phyloP scores from a whole-genome alignment of 768 basidiomycete species.

The Dacryopinax primogenitus region DNA sequence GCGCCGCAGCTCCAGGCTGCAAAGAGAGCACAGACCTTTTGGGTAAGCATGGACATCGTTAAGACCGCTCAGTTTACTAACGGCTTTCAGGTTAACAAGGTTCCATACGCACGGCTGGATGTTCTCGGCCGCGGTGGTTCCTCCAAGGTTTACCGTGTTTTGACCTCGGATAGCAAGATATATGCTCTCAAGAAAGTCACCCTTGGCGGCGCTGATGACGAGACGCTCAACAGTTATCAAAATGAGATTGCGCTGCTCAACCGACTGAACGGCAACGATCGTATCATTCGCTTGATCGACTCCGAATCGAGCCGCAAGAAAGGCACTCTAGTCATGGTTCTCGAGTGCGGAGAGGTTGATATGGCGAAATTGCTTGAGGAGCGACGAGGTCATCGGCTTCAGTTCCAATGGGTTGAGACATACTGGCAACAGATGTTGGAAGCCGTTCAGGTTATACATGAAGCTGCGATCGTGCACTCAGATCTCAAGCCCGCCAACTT shows the following conservation, averaged over 20 bases:
- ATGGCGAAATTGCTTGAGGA: conserved; percentile 71
- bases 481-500: conserved; percentile 99
- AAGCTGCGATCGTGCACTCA: conserved; percentile 97
- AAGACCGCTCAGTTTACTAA: background rate
- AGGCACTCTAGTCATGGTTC: conserved; percentile 66
- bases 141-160: conserved; percentile 87
- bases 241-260: conserved; percentile 91
- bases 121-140: conserved; percentile 88
- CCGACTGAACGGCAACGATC: conserved; percentile 82
- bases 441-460: conserved; percentile 96
- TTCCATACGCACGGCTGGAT: conserved; percentile 69
- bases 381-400: conserved; percentile 68
- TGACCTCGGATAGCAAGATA: conserved; percentile 61
- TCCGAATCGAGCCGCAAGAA: conserved; percentile 76
- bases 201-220: conserved; percentile 75
- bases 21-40: background rate
- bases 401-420: conserved; percentile 88
- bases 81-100: conserved; percentile 52
- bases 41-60: too few species aligned
- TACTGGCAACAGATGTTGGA: conserved; percentile 99
- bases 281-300: conserved; percentile 85
- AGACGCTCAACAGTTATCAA: conserved; percentile 84
- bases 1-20: background rate
- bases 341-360: conserved; percentile 96
- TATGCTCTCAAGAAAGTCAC: conserved; percentile 88